Evolutionary conservation across 306 rosid species (phyloP), one percentile per base, ranked within the genome.

Genomic region (Myrica gale): DNA sequence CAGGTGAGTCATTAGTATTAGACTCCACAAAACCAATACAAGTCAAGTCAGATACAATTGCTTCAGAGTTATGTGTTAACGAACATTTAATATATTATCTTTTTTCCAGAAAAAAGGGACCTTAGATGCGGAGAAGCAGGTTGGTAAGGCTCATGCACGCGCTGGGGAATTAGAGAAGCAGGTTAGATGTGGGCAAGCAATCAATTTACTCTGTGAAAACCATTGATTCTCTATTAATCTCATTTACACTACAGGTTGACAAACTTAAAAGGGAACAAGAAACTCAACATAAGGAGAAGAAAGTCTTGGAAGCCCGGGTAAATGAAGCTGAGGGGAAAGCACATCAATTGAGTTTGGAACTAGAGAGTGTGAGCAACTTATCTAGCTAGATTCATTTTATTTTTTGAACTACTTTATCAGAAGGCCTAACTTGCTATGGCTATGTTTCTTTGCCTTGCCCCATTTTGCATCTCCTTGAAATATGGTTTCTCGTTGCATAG

Each of bases 101-200:
- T 61, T 21, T 19, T 76, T 73, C 39, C 73, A 96, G 99, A 74
- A 90, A 83, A 90, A 90, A 45, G 98, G 86, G 58, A 52, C 89
- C 3, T 54, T 61, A 78, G 85, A 85, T 78, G 93, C 79, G 9
- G 88, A 88, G 80, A 87, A 90, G 90, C 89, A 79, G 82, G 86
- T 89, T 66, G 97, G 78, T 71, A 87, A 92, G 91, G 98, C 92
- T 74, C 81, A 88, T 90, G 97, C 97, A 47, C 98, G 89, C 60
- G 93, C 96, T 76, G 87, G 80, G 74, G 96, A 89, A 88, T 87
- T 96, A 55, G 96, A 89, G 81, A 88, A 88, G 53, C 90, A 92
- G 98, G 98, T 89, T 58, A 82, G 87, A 48, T 45, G 55, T 17
- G 76, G 68, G 47, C 16, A n/a, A 63, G 52, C 72, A 71, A 73